Conservation (phyloP, 148 eudicot genomes). For the Amaranthus cruentus region DNA sequence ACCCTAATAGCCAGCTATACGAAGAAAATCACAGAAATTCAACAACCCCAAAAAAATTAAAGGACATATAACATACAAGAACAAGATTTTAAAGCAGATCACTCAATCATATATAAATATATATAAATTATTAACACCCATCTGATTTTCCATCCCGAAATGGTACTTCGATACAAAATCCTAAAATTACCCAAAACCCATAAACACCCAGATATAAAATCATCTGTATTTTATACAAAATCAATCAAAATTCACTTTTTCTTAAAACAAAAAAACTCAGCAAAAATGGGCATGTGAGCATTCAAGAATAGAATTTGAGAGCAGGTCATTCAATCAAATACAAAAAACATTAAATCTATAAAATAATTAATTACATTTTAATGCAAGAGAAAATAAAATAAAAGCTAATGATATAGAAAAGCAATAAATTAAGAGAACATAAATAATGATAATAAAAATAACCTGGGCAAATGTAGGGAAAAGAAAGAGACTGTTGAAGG, state of each 20-base stretch:
- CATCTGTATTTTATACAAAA: background rate
- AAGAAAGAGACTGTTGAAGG: slow-evolving; percentile 17
- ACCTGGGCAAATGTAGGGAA: slow-evolving; percentile 18
- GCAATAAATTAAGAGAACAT: background rate
- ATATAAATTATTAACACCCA: too few species aligned
- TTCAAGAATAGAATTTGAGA: background rate
- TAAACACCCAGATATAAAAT: slow-evolving; percentile 26
- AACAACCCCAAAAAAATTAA: too few species aligned
- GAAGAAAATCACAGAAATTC: too few species aligned
- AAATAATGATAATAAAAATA: slow-evolving; percentile 4
- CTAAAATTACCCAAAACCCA: slow-evolving; percentile 29
- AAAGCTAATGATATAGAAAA: background rate
- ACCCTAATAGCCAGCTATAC: too few species aligned
- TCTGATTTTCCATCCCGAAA: slow-evolving; percentile 51
- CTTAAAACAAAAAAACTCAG: background rate
- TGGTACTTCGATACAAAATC: slow-evolving; percentile 17
- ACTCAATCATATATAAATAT: too few species aligned
- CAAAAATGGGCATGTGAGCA: background rate
- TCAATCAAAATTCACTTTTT: background rate
- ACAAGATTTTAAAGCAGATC: too few species aligned
- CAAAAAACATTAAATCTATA: slow-evolving; percentile 5
- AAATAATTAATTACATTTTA: slow-evolving; percentile 7
- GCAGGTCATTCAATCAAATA: background rate
- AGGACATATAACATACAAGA: too few species aligned
- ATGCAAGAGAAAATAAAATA: background rate